Base-by-base conservation (phyloP, 257 asterid species). In the Solanum medicagineum region DNA sequence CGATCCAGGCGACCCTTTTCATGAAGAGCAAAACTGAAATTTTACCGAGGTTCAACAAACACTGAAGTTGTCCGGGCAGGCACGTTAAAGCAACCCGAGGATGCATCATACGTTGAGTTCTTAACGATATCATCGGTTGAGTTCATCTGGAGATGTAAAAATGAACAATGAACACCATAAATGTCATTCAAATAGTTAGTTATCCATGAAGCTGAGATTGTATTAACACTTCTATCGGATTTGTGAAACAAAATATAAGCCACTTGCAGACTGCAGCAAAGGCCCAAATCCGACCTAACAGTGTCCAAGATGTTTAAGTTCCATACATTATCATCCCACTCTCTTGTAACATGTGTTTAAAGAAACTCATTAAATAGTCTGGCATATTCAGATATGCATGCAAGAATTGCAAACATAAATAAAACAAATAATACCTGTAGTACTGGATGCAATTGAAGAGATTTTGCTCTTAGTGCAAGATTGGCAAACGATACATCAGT, bases 1-100 rank as follows among this genome's bases (percentile, higher is more conserved):
- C 14, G 17, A 0, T 26, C 63, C 83, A 16, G 83, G 83, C 29
- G 29, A 10, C 44, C 65, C 4, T 26, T 51, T 77, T 15, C 24
- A 26, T 51, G 63, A 75, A 75, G 0, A 22, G 29, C 19, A 75
- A 75, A 75, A 32, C 36, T 0, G 10, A 17, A 22, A 53, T 53
- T 79, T 10, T 79, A 20, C 68, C 97, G 94, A 82, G 87, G 89
- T 83, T 94, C 93, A 45, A 94, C 93, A 51, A 93, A 96, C 83
- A 96, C 98, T 5, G 98, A 86, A 6, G 96, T 88, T 16, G 98
- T 96, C 88, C 98, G 90, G 7, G 91, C 81, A 40, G 99, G 98
- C 83, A 96, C 90, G 24, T 84, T 87, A 88, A 96, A 95, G 80
- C 94, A 87, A 57, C 98, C 97, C 8, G 89, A 87, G n/a, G 92